A percentile compares a stretch with the other conserved stretches of the same genome.
Evolutionary conservation across 164 flowering plant species (phyloP).

Genomic region (Euptelea pleiosperma): DNA sequence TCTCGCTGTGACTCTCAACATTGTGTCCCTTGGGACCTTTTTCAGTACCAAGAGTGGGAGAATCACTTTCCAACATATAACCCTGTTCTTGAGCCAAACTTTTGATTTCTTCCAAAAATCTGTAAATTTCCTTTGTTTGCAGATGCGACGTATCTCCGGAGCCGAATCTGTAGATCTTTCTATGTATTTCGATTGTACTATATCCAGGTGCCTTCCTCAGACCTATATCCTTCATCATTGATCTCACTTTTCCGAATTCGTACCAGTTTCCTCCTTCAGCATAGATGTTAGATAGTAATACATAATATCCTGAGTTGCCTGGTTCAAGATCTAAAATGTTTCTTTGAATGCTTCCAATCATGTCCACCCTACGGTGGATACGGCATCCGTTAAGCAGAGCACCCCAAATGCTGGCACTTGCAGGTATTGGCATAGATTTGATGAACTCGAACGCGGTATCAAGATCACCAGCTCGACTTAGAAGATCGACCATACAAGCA

Average conservation of each 20-base stretch:
- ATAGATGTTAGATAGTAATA: slow-evolving; percentile 57
- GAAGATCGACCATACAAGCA: slow-evolving; percentile 73
- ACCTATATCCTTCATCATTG: slow-evolving; percentile 45
- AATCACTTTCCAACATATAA: slow-evolving; percentile 12
- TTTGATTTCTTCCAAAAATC: slow-evolving; percentile 24
- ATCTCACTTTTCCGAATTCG: slow-evolving; percentile 46
- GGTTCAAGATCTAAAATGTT: slow-evolving; percentile 39
- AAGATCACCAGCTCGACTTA: slow-evolving; percentile 76
- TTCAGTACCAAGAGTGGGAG: not conserved
- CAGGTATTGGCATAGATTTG: slow-evolving; percentile 45
- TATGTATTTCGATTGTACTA: slow-evolving; percentile 51
- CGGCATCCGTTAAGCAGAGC: slow-evolving; percentile 73
- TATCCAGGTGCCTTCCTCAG: slow-evolving; percentile 62
- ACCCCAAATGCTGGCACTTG: slow-evolving; percentile 66
- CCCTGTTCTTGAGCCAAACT: slow-evolving; percentile 24
- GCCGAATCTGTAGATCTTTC: slow-evolving; percentile 32
- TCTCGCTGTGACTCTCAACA: slow-evolving; percentile 28
- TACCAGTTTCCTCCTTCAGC: slow-evolving; percentile 69
- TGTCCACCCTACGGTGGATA: slow-evolving; percentile 58
- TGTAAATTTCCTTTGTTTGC: slow-evolving; percentile 27
- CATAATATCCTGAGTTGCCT: slow-evolving; percentile 57
- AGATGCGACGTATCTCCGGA: slow-evolving; percentile 37
- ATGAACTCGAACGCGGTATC: slow-evolving; percentile 52
- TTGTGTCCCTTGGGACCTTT: slow-evolving; percentile 4
- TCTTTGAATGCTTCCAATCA: slow-evolving; percentile 33